Conservation (phyloP, 805 yeast genomes). For the Pichia rugopelliculosa region DNA sequence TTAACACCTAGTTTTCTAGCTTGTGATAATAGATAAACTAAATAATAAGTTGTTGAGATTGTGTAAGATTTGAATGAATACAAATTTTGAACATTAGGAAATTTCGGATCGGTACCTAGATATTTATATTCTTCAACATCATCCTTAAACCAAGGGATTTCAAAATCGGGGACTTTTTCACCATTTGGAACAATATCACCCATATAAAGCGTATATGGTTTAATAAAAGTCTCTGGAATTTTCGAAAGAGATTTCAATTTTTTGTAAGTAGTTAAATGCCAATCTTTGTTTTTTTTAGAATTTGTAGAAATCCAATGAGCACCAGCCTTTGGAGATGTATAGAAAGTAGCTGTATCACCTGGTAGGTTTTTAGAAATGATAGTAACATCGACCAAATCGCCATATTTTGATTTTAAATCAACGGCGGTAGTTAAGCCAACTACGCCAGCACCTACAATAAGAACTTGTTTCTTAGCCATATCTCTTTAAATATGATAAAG, state of each 20-base stretch:
- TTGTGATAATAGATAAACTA: conserved; percentile 42
- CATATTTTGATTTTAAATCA: conserved; percentile 20
- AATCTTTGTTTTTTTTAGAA: conserved; percentile 25
- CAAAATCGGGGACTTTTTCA: conserved; percentile 5
- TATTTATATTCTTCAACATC: conserved; percentile 35
- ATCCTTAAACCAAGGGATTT: conserved; percentile 43
- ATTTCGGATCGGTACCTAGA: conserved; percentile 26
- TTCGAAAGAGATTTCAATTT: conserved; percentile 30
- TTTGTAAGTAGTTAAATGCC: conserved; percentile 31
- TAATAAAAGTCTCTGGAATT: conserved; percentile 32
- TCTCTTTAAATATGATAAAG: too few relatives aligned
- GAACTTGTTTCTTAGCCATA: conserved; percentile 4
- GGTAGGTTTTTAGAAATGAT: conserved; percentile 43
- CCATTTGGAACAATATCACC: conserved; percentile 18
- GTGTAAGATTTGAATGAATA: conserved; percentile 45
- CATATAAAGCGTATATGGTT: conserved; percentile 18
- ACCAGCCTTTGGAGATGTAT: conserved; percentile 63
- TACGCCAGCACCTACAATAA: conserved; percentile 27
- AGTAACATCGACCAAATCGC: conserved; percentile 29
- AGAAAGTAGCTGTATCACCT: conserved; percentile 42
- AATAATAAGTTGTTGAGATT: conserved; percentile 50
- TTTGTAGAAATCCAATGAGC: conserved; percentile 56
- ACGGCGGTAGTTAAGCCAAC: conserved; percentile 48
- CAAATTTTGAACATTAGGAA: conserved; percentile 32
- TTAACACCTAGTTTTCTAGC: conserved; percentile 39